phyloP scores from a whole-genome alignment of 192 early-diverging fungal genomes.

The Podila epigama region DNA sequence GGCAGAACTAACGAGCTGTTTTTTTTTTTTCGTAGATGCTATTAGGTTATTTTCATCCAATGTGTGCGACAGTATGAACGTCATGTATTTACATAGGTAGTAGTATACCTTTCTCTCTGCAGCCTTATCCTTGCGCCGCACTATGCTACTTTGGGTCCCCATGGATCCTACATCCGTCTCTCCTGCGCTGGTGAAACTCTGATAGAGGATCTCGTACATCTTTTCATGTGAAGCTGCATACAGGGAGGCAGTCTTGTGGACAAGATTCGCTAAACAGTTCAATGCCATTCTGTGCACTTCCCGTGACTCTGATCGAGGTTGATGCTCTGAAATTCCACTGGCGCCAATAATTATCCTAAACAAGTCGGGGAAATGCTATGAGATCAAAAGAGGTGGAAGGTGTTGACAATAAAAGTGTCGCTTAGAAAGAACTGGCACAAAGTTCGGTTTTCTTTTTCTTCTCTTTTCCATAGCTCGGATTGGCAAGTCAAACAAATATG shows the following conservation, averaged over 20 bases:
- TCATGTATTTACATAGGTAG: no score
- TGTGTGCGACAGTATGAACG: no score
- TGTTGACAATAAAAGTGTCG: neutral
- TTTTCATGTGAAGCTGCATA: conserved; percentile 50
- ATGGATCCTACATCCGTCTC: conserved; percentile 6
- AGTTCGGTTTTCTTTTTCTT: neutral
- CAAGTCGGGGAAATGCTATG: conserved; percentile 40
- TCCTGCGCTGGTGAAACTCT: conserved; percentile 44
- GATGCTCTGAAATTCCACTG: conserved; percentile 15
- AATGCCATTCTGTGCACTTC: conserved; percentile 69
- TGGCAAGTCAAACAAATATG: neutral
- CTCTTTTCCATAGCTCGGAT: no score
- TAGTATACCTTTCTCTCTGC: conserved; percentile 38
- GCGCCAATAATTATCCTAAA: conserved; percentile 25
- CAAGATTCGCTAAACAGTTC: conserved; percentile 72
- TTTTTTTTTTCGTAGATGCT: neutral
- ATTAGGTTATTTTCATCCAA: neutral
- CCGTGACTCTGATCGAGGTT: conserved; percentile 9
- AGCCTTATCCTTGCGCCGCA: conserved; percentile 14
- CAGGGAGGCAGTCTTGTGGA: conserved; percentile 64
- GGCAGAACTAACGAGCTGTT: conserved; percentile 60
- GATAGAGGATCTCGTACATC: conserved; percentile 60
- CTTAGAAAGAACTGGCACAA: neutral
- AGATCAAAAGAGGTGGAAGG: neutral
- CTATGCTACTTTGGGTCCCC: neutral